A percentile compares a stretch with the other conserved stretches of the same genome.
These are phyloP conservation scores for Rubroboletus satanas DNA, from an alignment of 768 basidiomycete genomes.

Conservation along the genomic window DNA sequence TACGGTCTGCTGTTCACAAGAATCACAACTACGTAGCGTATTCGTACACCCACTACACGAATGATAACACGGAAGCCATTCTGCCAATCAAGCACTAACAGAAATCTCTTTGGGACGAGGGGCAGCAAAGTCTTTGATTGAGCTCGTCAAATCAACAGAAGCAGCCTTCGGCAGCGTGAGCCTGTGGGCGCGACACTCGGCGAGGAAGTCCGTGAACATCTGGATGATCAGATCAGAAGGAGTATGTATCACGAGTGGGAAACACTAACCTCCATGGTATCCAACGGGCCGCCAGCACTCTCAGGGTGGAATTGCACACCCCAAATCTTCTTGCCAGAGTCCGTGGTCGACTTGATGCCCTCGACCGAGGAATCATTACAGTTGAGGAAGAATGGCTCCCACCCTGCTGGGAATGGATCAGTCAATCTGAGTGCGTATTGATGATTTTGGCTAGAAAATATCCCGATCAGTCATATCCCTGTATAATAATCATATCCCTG, in stretches of 20 bases:
- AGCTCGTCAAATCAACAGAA: constrained; percentile 12
- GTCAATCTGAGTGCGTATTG: constrained; percentile 94
- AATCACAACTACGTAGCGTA: background rate
- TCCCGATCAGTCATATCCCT: constrained; percentile 1
- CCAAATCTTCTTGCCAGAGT: constrained; percentile 90
- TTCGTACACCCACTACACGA: constrained; percentile 14
- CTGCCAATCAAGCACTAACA: constrained; percentile 26
- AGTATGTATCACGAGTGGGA: background rate
- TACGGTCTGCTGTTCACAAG: background rate
- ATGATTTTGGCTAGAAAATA: constrained; percentile 75
- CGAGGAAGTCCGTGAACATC: constrained; percentile 94
- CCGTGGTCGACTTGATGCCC: constrained; percentile 91
- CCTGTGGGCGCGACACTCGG: constrained; percentile 68
- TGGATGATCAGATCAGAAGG: constrained; percentile 26
- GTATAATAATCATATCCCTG: background rate
- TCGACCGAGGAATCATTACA: constrained; percentile 99
- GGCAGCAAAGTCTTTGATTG: constrained; percentile 19
- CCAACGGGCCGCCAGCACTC: constrained; percentile 95
- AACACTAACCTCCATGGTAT: constrained; percentile 84
- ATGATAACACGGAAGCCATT: background rate
- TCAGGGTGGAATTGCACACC: constrained; percentile 99
- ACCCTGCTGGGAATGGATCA: constrained; percentile 94
- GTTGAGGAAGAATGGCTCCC: constrained; percentile 99
- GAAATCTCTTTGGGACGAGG: constrained; percentile 21
- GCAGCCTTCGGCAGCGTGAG: constrained; percentile 27